Conservation (phyloP, 73 alveolate species). For the Breviolum minutum region DNA sequence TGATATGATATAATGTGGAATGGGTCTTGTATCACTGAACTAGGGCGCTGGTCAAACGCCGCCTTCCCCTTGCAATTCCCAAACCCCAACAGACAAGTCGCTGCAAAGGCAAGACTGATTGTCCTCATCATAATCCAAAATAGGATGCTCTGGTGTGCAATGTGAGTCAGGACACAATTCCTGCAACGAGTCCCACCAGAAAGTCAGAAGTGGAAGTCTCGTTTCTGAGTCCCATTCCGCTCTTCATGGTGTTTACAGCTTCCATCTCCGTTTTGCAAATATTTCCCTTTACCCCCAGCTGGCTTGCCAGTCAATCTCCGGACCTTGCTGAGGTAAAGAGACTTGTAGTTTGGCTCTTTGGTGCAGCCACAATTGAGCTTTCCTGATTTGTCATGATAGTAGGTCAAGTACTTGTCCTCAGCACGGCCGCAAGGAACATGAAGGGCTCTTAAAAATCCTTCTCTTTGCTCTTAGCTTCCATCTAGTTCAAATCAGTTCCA, state of each 20-base stretch:
- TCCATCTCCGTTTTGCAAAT: neutral
- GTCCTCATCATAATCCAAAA: slow-evolving; percentile 41
- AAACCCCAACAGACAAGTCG: neutral
- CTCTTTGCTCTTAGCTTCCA: neutral
- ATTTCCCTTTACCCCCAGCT: neutral
- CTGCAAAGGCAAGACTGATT: slow-evolving; percentile 44
- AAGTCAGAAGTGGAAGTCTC: neutral
- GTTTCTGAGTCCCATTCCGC: too few relatives aligned
- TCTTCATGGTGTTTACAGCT: too few relatives aligned
- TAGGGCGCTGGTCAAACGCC: too few relatives aligned
- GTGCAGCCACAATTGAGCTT: slow-evolving; percentile 62
- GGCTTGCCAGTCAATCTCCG: neutral
- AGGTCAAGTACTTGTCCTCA: slow-evolving; percentile 58
- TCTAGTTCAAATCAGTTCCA: neutral
- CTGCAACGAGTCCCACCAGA: neutral
- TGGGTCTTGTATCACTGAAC: neutral
- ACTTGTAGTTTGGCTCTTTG: slow-evolving; percentile 61
- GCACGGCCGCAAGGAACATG: neutral
- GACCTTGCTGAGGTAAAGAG: slow-evolving; percentile 44
- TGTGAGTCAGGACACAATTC: slow-evolving; percentile 2
- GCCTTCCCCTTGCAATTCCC: too few relatives aligned
- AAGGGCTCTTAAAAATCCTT: neutral
- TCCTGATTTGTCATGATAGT: neutral
- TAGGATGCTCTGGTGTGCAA: slow-evolving; percentile 61
- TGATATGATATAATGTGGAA: neutral